A percentile compares a stretch with the other conserved stretches of the same genome.
These are phyloP conservation scores for Candida glucosophila DNA, from an alignment of 1,139 yeast species.

Conservation along the genomic window DNA sequence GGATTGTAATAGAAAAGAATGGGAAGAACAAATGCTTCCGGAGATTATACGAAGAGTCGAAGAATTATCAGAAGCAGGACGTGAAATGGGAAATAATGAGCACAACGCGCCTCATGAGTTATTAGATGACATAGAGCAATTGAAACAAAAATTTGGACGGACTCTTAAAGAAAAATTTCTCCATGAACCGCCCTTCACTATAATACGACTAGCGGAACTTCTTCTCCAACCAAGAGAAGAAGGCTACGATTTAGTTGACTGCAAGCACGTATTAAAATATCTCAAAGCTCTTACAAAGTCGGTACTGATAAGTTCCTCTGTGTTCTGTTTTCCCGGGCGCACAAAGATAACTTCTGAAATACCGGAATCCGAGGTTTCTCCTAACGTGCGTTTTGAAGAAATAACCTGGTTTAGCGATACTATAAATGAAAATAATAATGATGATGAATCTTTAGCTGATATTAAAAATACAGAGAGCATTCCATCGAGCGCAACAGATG, in stretches of 20 bases:
- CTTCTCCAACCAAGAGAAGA: conserved; percentile 27
- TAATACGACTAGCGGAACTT: conserved; percentile 48
- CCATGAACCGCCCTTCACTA: conserved; percentile 48
- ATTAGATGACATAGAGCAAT: neutral
- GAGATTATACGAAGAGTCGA: neutral
- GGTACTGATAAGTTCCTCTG: conserved; percentile 19
- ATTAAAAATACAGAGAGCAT: too few species aligned
- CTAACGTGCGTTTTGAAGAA: neutral
- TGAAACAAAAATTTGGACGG: conserved; percentile 5
- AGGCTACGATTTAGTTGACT: conserved; percentile 22
- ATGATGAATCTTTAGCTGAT: neutral
- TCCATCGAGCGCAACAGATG: too few species aligned
- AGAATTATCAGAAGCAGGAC: neutral
- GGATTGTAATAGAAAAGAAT: conserved; percentile 1
- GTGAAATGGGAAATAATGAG: neutral
- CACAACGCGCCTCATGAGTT: neutral
- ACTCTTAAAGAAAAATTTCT: conserved; percentile 19
- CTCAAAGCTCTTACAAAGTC: conserved; percentile 22
- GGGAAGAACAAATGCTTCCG: conserved; percentile 1
- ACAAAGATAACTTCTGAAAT: too few species aligned
- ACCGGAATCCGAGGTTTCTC: neutral
- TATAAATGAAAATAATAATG: neutral
- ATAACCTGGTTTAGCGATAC: neutral
- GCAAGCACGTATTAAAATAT: conserved; percentile 19
- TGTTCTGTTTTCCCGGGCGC: too few species aligned